Conservation (phyloP, 441 rosid species). For the Erysimum cheiri region DNA sequence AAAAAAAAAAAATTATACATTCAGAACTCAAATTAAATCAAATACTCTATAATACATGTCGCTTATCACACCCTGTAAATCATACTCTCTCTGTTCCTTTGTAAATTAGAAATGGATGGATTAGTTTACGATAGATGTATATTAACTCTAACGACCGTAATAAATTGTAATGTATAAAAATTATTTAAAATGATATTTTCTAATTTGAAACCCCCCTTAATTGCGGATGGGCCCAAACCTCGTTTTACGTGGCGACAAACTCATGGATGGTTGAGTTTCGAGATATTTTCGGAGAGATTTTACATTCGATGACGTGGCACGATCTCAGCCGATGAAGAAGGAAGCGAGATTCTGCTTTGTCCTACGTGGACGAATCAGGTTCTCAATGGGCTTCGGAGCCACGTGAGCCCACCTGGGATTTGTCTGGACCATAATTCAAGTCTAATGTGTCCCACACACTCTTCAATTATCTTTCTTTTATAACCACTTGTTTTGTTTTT, state of each 20-base stretch:
- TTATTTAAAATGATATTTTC: not conserved
- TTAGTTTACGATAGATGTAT: no score
- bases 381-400: constrained; percentile 21
- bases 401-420: constrained; percentile 48
- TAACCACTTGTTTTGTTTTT: constrained; percentile 38
- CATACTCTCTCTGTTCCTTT: no score
- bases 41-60: no score
- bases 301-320: constrained; percentile 36
- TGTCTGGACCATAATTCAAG: constrained; percentile 37
- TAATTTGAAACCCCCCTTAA: not conserved
- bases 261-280: constrained; percentile 32
- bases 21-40: no score
- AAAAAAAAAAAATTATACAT: no score
- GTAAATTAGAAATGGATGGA: no score
- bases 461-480: constrained; percentile 29
- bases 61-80: no score
- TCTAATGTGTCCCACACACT: constrained; percentile 12
- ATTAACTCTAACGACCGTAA: not conserved
- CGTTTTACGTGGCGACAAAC: constrained; percentile 35
- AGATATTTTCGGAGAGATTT: constrained; percentile 37
- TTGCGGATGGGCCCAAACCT: constrained; percentile 24
- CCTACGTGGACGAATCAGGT: constrained; percentile 47
- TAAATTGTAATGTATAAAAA: not conserved
- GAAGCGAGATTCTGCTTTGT: constrained; percentile 37
- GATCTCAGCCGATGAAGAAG: constrained; percentile 30